phyloP scores from a whole-genome alignment of 345 rosid genomes.

The Camelina laxa region DNA sequence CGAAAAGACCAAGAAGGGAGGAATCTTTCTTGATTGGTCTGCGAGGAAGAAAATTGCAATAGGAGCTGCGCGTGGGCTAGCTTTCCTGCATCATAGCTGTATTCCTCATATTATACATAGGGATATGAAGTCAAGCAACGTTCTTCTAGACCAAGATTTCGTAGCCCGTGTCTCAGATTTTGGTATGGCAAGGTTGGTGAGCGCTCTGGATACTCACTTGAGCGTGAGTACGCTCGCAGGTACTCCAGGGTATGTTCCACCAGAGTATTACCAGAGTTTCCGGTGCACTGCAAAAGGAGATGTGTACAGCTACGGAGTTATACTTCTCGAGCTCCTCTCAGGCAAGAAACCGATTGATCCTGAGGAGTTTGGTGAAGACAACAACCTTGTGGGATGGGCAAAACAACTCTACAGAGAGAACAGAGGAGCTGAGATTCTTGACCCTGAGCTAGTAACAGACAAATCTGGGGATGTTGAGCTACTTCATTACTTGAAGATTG shows the following conservation, averaged over 20 bases:
- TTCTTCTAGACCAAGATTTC: slow-evolving; percentile 79
- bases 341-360: slow-evolving; percentile 91
- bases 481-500: slow-evolving; percentile 67
- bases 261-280: slow-evolving; percentile 95
- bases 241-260: slow-evolving; percentile 97
- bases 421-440: slow-evolving; percentile 74
- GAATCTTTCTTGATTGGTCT: slow-evolving; percentile 76
- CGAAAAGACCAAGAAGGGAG: slow-evolving; percentile 54
- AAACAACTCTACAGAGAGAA: slow-evolving; percentile 73
- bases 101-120: slow-evolving; percentile 88
- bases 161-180: slow-evolving; percentile 92
- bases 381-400: slow-evolving; percentile 98
- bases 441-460: slow-evolving; percentile 64
- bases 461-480: slow-evolving; percentile 77
- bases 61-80: slow-evolving; percentile 91
- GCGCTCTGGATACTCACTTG: slow-evolving; percentile 84
- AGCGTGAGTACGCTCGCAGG: slow-evolving; percentile 96
- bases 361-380: slow-evolving; percentile 83
- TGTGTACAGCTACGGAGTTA: slow-evolving; percentile 93
- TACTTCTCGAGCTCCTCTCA: slow-evolving; percentile 82
- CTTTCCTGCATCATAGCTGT: slow-evolving; percentile 93
- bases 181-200: slow-evolving; percentile 96
- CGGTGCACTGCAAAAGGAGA: slow-evolving; percentile 85
- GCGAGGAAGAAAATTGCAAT: slow-evolving; percentile 79
- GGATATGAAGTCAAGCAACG: slow-evolving; percentile 99